Evolutionary conservation across 2,329 filamentous ascomycete species (phyloP).

Genomic region (Arachnopeziza araneosa): DNA sequence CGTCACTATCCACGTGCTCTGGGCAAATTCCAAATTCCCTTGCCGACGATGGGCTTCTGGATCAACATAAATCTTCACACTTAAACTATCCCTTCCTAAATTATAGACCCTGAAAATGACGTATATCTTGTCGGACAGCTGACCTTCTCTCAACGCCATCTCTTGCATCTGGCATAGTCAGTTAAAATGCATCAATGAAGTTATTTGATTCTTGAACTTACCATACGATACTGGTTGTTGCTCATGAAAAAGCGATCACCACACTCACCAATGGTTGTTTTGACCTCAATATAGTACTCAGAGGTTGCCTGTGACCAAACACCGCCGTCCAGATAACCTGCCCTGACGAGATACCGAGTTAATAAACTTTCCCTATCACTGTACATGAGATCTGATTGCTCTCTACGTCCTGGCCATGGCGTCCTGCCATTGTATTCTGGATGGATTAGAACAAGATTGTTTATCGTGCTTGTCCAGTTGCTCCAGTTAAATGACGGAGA

Average conservation of each 20-base stretch:
- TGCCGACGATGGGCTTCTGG: slow-evolving; percentile 27
- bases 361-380: slow-evolving; percentile 32
- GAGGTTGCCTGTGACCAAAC: slow-evolving; percentile 29
- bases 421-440: slow-evolving; percentile 36
- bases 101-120: slow-evolving; percentile 38
- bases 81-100: slow-evolving; percentile 29
- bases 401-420: slow-evolving; percentile 32
- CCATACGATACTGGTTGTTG: slow-evolving; percentile 37
- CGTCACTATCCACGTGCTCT: slow-evolving; percentile 16
- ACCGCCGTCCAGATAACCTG: slow-evolving; percentile 28
- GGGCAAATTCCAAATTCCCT: slow-evolving; percentile 19
- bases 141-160: slow-evolving; percentile 23
- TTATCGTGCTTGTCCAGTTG: slow-evolving; percentile 46
- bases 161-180: slow-evolving; percentile 1
- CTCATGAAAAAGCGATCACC: slow-evolving; percentile 43
- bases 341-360: slow-evolving; percentile 32
- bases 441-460: slow-evolving; percentile 35
- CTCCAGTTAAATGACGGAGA: slow-evolving; percentile 32
- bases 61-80: slow-evolving; percentile 36
- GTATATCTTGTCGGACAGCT: slow-evolving; percentile 30
- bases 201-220: slow-evolving; percentile 23
- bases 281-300: slow-evolving; percentile 46
- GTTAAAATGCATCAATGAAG: background rate
- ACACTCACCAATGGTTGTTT: slow-evolving; percentile 37
- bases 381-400: slow-evolving; percentile 45